Percentiles rank a stretch among this genome's conserved stretches.
These are phyloP conservation scores for Colletotrichum sp. DNA, from an alignment of 2,329 filamentous ascomycete genomes.

Conservation along the genomic window DNA sequence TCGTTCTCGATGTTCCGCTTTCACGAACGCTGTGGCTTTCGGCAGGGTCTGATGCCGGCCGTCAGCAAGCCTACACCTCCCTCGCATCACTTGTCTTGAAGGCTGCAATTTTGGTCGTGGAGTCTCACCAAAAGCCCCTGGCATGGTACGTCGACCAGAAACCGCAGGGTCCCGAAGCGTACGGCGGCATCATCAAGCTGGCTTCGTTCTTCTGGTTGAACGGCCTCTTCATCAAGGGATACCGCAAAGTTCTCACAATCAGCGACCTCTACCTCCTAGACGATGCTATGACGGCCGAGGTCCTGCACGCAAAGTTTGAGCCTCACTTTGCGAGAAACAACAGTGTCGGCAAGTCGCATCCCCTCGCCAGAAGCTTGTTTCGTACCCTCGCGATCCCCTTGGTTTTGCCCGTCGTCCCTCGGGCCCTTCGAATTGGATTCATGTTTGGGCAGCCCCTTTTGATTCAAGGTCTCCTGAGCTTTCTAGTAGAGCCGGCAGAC, in stretches of 20 bases:
- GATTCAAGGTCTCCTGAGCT: conserved; percentile 33
- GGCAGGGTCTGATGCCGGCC: background rate
- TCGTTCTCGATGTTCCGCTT: background rate
- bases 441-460: conserved; percentile 46
- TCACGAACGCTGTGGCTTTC: conserved; percentile 3
- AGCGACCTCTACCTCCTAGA: conserved; percentile 31
- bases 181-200: conserved; percentile 33
- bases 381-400: conserved; percentile 34
- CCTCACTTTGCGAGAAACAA: conserved; percentile 4
- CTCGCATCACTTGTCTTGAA: conserved; percentile 24
- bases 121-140: conserved; percentile 25
- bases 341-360: conserved; percentile 22
- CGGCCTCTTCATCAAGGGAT: conserved; percentile 36
- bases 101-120: conserved; percentile 22
- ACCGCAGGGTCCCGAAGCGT: conserved; percentile 44
- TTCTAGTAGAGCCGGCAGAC: conserved; percentile 28
- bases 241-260: conserved; percentile 30
- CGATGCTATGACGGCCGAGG: background rate
- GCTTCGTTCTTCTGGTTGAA: conserved; percentile 39
- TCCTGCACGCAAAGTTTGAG: background rate
- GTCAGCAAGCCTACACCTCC: conserved; percentile 12
- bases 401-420: conserved; percentile 37
- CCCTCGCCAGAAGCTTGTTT: conserved; percentile 30
- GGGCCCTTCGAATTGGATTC: conserved; percentile 34
- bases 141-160: conserved; percentile 1